Evolutionary conservation across 768 basidiomycete species (phyloP).

Genomic region (Brasilioporus rufonigricans): DNA sequence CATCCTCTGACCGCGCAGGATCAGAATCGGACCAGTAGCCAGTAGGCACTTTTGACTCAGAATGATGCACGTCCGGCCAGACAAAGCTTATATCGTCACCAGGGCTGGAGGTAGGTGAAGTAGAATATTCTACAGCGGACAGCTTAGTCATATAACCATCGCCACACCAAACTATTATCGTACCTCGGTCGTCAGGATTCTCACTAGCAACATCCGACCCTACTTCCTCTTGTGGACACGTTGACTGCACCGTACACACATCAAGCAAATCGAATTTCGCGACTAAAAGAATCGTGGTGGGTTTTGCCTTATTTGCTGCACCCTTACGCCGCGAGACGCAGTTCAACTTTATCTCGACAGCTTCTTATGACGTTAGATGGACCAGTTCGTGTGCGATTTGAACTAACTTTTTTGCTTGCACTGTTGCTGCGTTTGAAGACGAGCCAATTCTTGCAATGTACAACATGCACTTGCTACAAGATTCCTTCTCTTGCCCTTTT

Average conservation of each 20-base stretch:
- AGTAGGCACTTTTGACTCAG: constrained; percentile 10
- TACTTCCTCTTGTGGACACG: not conserved
- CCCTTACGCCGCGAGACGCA: constrained; percentile 20
- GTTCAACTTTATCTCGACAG: constrained; percentile 45
- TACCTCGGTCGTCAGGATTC: constrained; percentile 14
- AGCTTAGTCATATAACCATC: not conserved
- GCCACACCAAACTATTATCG: not conserved
- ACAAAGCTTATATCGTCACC: constrained; percentile 4
- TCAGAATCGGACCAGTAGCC: constrained; percentile 28
- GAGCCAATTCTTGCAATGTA: constrained; percentile 52
- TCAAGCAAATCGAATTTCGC: constrained; percentile 20
- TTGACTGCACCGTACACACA: not conserved
- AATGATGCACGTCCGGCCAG: constrained; percentile 11
- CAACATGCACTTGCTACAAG: constrained; percentile 53
- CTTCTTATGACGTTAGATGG: constrained; percentile 24
- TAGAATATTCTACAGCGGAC: constrained; percentile 4
- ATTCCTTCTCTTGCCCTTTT: constrained; percentile 53
- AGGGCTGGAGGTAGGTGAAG: constrained; percentile 10
- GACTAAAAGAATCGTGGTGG: constrained; percentile 10
- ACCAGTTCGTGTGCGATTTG: not conserved
- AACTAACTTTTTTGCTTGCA: constrained; percentile 43
- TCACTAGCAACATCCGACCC: not conserved
- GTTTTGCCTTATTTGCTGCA: constrained; percentile 9
- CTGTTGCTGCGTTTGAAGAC: constrained; percentile 41
- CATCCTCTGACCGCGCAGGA: constrained; percentile 14